These are phyloP conservation scores for Podaxis pistillaris DNA, from an alignment of 768 basidiomycete species.

Conservation along the genomic window DNA sequence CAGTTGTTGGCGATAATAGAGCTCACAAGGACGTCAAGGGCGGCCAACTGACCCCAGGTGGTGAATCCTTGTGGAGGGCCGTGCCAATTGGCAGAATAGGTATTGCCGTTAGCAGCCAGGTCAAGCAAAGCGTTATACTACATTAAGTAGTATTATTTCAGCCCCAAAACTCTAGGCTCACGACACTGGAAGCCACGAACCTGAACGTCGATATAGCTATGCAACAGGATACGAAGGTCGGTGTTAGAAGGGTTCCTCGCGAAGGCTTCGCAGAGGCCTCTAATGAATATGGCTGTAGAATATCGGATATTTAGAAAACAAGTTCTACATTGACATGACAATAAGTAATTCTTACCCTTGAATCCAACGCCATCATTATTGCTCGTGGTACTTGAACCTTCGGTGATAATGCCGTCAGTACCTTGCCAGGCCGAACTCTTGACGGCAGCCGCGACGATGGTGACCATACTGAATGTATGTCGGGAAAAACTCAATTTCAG, in stretches of 20 bases:
- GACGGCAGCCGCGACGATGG: conserved; percentile 37
- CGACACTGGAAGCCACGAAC: conserved; percentile 23
- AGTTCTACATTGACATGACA: neutral
- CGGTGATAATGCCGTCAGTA: conserved; percentile 49
- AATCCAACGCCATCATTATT: conserved; percentile 52
- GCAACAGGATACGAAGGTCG: conserved; percentile 38
- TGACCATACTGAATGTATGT: conserved; percentile 14
- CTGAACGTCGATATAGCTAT: conserved; percentile 53
- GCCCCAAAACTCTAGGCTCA: neutral
- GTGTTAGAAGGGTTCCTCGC: conserved; percentile 34
- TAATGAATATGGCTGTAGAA: conserved; percentile 37
- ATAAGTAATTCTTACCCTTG: conserved; percentile 35
- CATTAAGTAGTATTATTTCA: conserved; percentile 1
- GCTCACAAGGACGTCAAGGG: conserved; percentile 40
- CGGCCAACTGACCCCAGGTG: conserved; percentile 49
- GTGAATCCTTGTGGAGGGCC: conserved; percentile 46
- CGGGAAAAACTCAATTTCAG: neutral
- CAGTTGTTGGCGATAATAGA: conserved; percentile 35
- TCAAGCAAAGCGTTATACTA: conserved; percentile 52
- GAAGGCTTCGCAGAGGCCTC: conserved; percentile 47
- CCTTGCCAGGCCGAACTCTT: conserved; percentile 48
- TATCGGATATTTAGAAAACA: neutral
- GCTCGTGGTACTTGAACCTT: conserved; percentile 37
- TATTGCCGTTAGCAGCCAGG: conserved; percentile 39
- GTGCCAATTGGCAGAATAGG: conserved; percentile 46